Evolutionary conservation across 2,329 filamentous ascomycete species (phyloP), one percentile per base, ranked within the genome.

Genomic region (Chlorencoelia australis): DNA sequence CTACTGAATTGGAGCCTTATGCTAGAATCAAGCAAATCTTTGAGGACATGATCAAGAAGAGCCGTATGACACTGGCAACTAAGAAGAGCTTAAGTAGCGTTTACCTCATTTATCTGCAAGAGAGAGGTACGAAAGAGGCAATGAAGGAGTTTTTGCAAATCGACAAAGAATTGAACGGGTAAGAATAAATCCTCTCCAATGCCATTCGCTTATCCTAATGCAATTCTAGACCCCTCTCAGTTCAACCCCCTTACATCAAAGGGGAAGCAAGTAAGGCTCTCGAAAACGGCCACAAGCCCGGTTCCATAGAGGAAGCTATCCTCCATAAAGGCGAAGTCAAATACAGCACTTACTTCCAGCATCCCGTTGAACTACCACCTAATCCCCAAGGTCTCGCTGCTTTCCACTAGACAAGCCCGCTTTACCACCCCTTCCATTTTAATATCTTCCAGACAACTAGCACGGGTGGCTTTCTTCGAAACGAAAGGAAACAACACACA

Each of bases 121-220:
- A 93, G 50, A 71, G 83, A 36, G 88, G 89, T 10, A 79, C 75
- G 42, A 83, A 87, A 57, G 75, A 88, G 20, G 75, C 85, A 2
- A 89, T 93, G 64, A 85, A 87, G 60, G 81, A 88, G 50, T 94
- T 88, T 58, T 68, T 95, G 54, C 65, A 71, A 41, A 66, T 96
- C 22, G 89, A 98, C 56, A 74, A 79, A 28, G 83, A 94, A 58
- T 74, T 95, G 41, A 91, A 93, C 57, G 91, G 91, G 77, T 79
- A 64, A 60, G 75, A 55, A 14, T 15, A 27, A 11, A 15, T 26
- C 11, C 25, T 7, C 5, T 9, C 11, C 19, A 9, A 16, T 14
- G 18, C 7, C 17, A 10, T 16, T 8, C 6, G n/a, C 27, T 11
- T 28, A 37, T 34, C 22, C 43, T 50, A 41, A 52, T 33, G 32